These are phyloP conservation scores for Ustulina deusta DNA, from an alignment of 2,329 filamentous ascomycete genomes.

Conservation along the genomic window DNA sequence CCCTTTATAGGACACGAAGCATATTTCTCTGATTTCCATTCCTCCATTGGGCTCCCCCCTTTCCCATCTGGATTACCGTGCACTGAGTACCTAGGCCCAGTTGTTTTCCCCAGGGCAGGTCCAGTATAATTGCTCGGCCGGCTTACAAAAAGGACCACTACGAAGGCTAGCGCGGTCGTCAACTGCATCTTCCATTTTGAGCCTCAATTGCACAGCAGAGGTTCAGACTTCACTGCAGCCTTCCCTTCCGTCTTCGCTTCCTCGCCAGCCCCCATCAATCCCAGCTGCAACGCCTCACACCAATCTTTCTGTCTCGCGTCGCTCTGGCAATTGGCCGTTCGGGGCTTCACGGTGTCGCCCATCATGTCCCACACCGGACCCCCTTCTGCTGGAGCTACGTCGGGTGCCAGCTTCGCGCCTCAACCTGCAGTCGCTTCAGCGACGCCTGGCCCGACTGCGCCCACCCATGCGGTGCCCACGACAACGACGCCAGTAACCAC, in stretches of 20 bases:
- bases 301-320: background rate
- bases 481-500: conserved; percentile 33
- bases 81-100: too few relatives aligned
- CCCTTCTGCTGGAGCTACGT: conserved; percentile 43
- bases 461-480: conserved; percentile 31
- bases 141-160: background rate
- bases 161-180: conserved; percentile 8
- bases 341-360: background rate
- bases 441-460: conserved; percentile 42
- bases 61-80: too few relatives aligned
- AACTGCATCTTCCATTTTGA: conserved; percentile 36
- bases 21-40: too few relatives aligned
- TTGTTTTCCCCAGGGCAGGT: too few relatives aligned
- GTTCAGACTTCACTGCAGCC: background rate
- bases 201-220: conserved; percentile 35
- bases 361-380: conserved; percentile 45
- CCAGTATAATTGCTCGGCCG: too few relatives aligned
- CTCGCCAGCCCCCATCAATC: too few relatives aligned
- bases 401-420: conserved; percentile 44
- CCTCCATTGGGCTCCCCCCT: too few relatives aligned
- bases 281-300: background rate
- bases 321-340: background rate
- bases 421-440: conserved; percentile 38
- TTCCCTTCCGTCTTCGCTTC: conserved; percentile 5
- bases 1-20: too few relatives aligned